Evolutionary conservation across 495 filamentous ascomycete species (phyloP), one percentile per base, ranked within the genome.

Genomic region (Cudoniella acicularis): DNA sequence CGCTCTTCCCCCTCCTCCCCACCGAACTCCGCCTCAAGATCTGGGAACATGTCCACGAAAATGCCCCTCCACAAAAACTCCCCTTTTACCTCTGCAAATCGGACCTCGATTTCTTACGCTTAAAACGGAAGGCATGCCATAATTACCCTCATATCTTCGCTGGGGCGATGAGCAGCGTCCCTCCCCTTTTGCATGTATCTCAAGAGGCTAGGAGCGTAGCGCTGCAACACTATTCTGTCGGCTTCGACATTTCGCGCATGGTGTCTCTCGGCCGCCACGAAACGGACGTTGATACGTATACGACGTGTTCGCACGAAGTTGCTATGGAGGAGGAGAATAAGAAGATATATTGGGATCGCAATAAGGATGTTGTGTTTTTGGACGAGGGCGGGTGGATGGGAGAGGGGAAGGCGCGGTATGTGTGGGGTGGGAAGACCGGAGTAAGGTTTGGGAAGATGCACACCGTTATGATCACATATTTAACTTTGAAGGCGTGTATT

Each of bases 1-100:
- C n/a, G n/a, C 47, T 41, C 26, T 57, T 49, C 43, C 45, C 54
- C 42, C 16, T 20, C 42, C 45, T 57, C 23, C 54, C 54, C 42
- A 36, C 42, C 42, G 54, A 57, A 36, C 42, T 57, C 22, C 54
- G 54, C 24, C 24, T 49, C 24, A 48, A 49, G 40, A 57, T 57
- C 9, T 49, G 23, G 22, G 2, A 16, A 9, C 21, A 18, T 13
- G 3, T 18, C 24, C 25, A 30, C 20, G 2, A 21, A 24, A 42
- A 27, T 23, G 24, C 54, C 42, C 54, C 42, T 10, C 25, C 54
- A 2, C 17, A 3, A 0, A 3, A 23, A 3, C 21, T 49, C 4
- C 54, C 54, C 42, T 23, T 57, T 22, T 23, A 27, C 16, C 54
- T 57, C 21, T 49, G 25, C 23, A 54, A 54, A 54, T 54, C 52